These are phyloP conservation scores for Sphaerulina musiva DNA, from an alignment of 2,329 filamentous ascomycete genomes.

Conservation along the genomic window DNA sequence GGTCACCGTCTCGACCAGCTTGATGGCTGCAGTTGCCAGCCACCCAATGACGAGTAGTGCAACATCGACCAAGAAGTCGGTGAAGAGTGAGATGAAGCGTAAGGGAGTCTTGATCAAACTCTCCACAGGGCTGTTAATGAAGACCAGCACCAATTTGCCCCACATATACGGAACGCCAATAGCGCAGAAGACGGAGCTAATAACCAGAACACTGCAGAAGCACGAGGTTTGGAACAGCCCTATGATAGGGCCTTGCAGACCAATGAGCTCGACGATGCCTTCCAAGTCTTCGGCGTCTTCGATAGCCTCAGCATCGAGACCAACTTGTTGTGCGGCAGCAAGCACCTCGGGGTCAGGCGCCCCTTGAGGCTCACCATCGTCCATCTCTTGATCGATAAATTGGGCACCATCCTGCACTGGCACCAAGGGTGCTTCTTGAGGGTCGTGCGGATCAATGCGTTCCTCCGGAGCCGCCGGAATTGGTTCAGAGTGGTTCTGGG, in stretches of 20 bases:
- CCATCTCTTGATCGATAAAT: constrained; percentile 5
- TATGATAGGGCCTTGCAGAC: constrained; percentile 87
- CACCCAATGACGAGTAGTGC: constrained; percentile 53
- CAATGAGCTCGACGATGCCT: constrained; percentile 89
- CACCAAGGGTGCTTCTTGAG: constrained; percentile 53
- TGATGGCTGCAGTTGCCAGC: constrained; percentile 14
- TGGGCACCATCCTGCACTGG: constrained; percentile 38
- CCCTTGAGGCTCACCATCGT: constrained; percentile 1
- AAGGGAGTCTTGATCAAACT: constrained; percentile 62
- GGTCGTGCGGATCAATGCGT: constrained; percentile 53
- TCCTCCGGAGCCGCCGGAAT: constrained; percentile 51
- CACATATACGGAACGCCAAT: constrained; percentile 89
- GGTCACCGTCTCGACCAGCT: constrained; percentile 13
- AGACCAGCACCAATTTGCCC: constrained; percentile 74
- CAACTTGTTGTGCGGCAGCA: constrained; percentile 60
- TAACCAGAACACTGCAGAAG: constrained; percentile 86
- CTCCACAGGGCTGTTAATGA: constrained; percentile 70
- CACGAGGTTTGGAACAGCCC: constrained; percentile 90
- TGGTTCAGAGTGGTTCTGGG: constrained; percentile 18
- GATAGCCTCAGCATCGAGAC: constrained; percentile 65
- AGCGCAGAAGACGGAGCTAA: constrained; percentile 75
- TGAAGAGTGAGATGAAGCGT: constrained; percentile 62
- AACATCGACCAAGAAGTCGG: constrained; percentile 74
- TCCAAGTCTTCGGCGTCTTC: constrained; percentile 90
- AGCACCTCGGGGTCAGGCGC: constrained; percentile 49